These are phyloP conservation scores for Aspergillus conjunctus DNA, from an alignment of 495 filamentous ascomycete species.

Conservation along the genomic window DNA sequence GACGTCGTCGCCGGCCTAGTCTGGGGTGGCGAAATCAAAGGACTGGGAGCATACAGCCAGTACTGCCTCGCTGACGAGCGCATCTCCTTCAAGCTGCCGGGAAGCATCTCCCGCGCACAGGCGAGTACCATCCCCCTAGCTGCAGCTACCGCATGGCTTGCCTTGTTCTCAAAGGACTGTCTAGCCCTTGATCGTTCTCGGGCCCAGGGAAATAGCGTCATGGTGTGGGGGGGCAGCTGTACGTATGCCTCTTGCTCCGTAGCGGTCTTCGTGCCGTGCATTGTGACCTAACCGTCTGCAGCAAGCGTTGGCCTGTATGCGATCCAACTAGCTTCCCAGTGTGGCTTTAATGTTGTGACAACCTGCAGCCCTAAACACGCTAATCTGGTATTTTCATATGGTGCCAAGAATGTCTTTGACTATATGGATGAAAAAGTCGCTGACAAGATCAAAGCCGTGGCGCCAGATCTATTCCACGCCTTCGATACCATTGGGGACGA, in stretches of 20 bases:
- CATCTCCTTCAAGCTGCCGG: slow-evolving; percentile 31
- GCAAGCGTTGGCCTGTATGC: slow-evolving; percentile 39
- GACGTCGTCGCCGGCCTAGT: slow-evolving; percentile 33
- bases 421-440: slow-evolving; percentile 39
- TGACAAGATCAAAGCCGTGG: slow-evolving; percentile 25
- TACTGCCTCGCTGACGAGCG: slow-evolving; percentile 32
- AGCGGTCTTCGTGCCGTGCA: too few relatives aligned
- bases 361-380: slow-evolving; percentile 56
- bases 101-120: slow-evolving; percentile 20
- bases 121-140: slow-evolving; percentile 36
- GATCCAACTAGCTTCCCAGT: slow-evolving; percentile 33
- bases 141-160: slow-evolving; percentile 32
- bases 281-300: background rate
- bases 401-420: slow-evolving; percentile 56
- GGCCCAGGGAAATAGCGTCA: slow-evolving; percentile 16
- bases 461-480: slow-evolving; percentile 19
- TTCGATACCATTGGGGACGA: slow-evolving; percentile 37
- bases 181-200: slow-evolving; percentile 25
- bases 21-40: slow-evolving; percentile 27
- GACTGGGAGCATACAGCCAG: slow-evolving; percentile 27
- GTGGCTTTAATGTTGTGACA: slow-evolving; percentile 38
- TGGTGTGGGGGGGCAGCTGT: slow-evolving; percentile 41
- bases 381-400: slow-evolving; percentile 47
- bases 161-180: slow-evolving; percentile 30
- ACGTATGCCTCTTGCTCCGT: too few relatives aligned